Evolutionary conservation across 2,329 filamentous ascomycete species (phyloP), one percentile per base, ranked within the genome.

Genomic region (Microcyclosporella mali): DNA sequence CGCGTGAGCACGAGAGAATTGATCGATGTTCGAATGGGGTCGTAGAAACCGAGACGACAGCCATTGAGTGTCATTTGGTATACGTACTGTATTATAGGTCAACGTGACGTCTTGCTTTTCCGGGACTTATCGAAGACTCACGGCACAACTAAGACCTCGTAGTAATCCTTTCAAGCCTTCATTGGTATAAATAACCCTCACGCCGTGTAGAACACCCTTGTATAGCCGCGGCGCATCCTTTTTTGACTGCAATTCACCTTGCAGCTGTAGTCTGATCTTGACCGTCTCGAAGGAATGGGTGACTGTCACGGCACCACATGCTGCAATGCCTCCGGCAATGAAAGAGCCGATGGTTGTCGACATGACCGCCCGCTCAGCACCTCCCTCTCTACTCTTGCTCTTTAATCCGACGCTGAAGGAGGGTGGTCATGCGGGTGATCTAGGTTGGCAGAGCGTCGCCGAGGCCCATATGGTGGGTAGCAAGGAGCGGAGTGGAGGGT

Each of bases 241-340:
- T 64, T 89, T 95, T 45, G 82, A 74, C 62, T 95, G 88, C 42
- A 98, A 78, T 68, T 98, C 92, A 66, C 92, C 92, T 68, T 98
- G 92, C 42, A 98, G 69, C 71, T 98, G 92, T 78, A 98, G 81
- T 60, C 88, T 85, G 64, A 97, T 97, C 78, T 98, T 98, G 65
- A 98, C 88, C 10, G 90, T 97, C 70, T 98, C 92, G 71, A 97
- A 97, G 44, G 89, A 89, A 69, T 98, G 92, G 38, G 92, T 97
- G 53, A 94, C 89, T 31, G 90, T 97, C 45, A 98, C 92, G 53
- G 92, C 92, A 62, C 92, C 92, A 70, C 90, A 97, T 53, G 92
- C 92, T 63, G 92, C 92, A 62, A 98, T 85, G 64, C 92, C 92
- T 64, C 92, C 92, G 44, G 92, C 90, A 60, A 97, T 81, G 73